Conservation (phyloP, 2,329 filamentous ascomycete genomes). For the Aspergillus caelatus region DNA sequence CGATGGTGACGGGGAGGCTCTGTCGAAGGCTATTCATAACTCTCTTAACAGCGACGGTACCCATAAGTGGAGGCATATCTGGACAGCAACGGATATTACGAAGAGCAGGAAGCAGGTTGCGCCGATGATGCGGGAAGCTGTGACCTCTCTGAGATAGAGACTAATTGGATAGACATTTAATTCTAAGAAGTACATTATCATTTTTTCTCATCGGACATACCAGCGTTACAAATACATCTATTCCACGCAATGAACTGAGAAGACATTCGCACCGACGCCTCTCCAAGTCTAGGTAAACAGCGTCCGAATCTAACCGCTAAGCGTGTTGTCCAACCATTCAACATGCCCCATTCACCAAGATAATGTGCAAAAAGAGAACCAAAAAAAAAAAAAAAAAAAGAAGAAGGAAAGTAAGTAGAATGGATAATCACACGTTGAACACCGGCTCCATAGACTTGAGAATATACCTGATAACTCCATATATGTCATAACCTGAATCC, state of each 20-base stretch:
- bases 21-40: constrained; percentile 19
- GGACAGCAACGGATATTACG: constrained; percentile 59
- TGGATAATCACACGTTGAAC: constrained; percentile 8
- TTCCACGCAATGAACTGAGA: not conserved
- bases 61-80: constrained; percentile 50
- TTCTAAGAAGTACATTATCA: not conserved
- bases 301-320: constrained; percentile 10
- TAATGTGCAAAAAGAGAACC: not conserved
- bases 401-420: constrained; percentile 7
- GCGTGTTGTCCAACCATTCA: not conserved
- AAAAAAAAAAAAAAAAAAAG: constrained; percentile 10
- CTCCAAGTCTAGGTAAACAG: not conserved
- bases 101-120: constrained; percentile 67
- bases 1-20: constrained; percentile 26
- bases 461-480: constrained; percentile 13
- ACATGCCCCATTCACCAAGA: not conserved
- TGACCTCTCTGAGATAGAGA: constrained; percentile 26
- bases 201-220: not conserved
- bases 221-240: not conserved
- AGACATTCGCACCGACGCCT: not conserved
- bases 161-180: not conserved
- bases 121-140: constrained; percentile 58
- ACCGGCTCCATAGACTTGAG: constrained; percentile 4
- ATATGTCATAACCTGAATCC: constrained; percentile 11
- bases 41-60: constrained; percentile 23